Conservation (phyloP, 2,329 filamentous ascomycete genomes). For the Pleoardoris graminearum region DNA sequence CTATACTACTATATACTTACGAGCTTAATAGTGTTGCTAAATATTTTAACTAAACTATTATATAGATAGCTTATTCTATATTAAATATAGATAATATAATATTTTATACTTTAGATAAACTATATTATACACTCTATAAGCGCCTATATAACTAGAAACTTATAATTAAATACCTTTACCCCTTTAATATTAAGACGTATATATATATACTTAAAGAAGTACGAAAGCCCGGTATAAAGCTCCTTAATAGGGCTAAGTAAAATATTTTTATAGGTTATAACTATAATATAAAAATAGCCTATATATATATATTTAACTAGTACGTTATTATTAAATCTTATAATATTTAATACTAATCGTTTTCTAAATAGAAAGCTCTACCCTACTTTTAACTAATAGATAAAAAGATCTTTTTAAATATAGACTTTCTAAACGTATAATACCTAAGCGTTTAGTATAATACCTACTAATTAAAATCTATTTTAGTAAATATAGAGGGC, state of each 20-base stretch:
- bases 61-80: conserved; percentile 2
- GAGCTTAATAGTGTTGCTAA: conserved; percentile 10
- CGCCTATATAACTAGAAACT: background rate
- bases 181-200: background rate
- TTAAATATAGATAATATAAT: background rate
- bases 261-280: background rate
- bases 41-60: conserved; percentile 7
- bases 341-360: background rate
- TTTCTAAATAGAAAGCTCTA: background rate
- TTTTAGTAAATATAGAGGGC: too few species aligned
- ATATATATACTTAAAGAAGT: background rate
- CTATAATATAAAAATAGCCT: background rate
- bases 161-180: background rate
- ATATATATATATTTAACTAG: background rate
- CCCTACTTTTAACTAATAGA: too few species aligned
- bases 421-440: too few species aligned
- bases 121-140: background rate
- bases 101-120: background rate
- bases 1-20: conserved; percentile 7
- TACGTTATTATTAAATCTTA: background rate
- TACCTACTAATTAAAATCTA: too few species aligned
- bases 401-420: too few species aligned
- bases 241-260: background rate
- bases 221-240: background rate
- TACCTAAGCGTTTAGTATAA: too few species aligned